A percentile compares a stretch with the other conserved stretches of the same genome.
phyloP scores from a whole-genome alignment of 352 stramenopile species.

The Peronospora tabacina region DNA sequence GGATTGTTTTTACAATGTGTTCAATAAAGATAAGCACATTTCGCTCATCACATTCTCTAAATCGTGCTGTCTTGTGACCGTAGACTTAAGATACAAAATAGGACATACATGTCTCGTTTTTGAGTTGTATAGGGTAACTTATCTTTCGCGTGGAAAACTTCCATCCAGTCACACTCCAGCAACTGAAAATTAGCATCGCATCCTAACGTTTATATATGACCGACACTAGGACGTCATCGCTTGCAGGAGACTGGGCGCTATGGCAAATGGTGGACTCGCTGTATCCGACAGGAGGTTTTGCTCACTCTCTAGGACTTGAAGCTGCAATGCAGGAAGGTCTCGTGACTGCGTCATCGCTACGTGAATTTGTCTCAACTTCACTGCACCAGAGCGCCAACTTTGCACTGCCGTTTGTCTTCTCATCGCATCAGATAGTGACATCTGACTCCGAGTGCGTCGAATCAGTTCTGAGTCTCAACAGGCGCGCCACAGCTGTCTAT shows the following conservation, averaged over 20 bases:
- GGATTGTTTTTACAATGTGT: no score
- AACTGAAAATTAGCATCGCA: no score
- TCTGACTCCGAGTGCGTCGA: slow-evolving; percentile 27
- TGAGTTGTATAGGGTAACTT: no score
- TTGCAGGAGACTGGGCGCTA: slow-evolving; percentile 35
- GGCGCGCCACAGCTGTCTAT: slow-evolving; percentile 41
- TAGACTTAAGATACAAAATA: no score
- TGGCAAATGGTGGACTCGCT: slow-evolving; percentile 84
- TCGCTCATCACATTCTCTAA: no score
- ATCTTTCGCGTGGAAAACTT: no score
- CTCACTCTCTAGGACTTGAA: slow-evolving; percentile 73
- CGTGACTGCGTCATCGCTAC: slow-evolving; percentile 38
- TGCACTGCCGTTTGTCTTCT: slow-evolving; percentile 61
- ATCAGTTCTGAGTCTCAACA: slow-evolving; percentile 45
- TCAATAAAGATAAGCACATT: no score
- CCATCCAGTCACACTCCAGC: no score
- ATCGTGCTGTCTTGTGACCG: no score
- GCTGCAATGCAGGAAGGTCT: slow-evolving; percentile 65
- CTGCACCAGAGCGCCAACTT: slow-evolving; percentile 73
- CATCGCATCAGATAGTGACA: slow-evolving; percentile 27
- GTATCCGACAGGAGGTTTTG: slow-evolving; percentile 76
- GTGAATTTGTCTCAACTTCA: slow-evolving; percentile 47
- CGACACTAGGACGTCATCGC: slow-evolving; percentile 2
- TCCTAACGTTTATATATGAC: background rate
- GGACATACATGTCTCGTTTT: no score